These are phyloP conservation scores for Pythium aquatile DNA, from an alignment of 352 stramenopile genomes.

Conservation along the genomic window DNA sequence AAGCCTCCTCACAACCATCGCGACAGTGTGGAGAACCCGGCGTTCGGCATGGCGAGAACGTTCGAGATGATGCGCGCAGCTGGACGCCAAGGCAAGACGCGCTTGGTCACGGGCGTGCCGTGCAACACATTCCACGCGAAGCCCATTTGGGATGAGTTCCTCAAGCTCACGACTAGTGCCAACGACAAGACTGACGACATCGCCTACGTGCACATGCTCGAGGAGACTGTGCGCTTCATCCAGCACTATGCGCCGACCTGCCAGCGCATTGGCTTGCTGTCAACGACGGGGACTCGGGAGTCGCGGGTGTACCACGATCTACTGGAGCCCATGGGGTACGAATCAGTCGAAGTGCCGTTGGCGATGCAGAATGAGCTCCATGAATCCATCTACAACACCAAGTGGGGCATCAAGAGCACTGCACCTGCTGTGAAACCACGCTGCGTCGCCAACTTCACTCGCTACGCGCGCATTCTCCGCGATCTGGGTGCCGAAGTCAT, in stretches of 20 bases:
- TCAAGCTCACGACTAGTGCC: constrained; percentile 34
- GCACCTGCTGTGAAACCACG: constrained; percentile 49
- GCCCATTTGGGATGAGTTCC: constrained; percentile 72
- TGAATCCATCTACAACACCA: constrained; percentile 70
- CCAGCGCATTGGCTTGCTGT: constrained; percentile 55
- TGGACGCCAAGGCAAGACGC: constrained; percentile 31
- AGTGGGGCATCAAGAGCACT: constrained; percentile 77
- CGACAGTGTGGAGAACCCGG: constrained; percentile 54
- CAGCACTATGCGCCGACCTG: constrained; percentile 40
- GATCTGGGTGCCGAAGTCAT: constrained; percentile 58
- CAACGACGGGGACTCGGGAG: constrained; percentile 61
- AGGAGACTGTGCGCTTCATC: constrained; percentile 69
- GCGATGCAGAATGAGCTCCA: constrained; percentile 58
- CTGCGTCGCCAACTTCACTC: constrained; percentile 60
- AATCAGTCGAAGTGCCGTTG: constrained; percentile 50
- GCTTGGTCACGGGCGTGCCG: constrained; percentile 57
- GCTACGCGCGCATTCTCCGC: constrained; percentile 45
- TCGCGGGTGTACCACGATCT: constrained; percentile 73
- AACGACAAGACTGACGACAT: constrained; percentile 11
- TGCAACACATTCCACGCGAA: constrained; percentile 80
- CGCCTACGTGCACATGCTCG: constrained; percentile 64
- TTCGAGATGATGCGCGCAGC: constrained; percentile 69
- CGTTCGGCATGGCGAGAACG: constrained; percentile 67
- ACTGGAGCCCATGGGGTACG: constrained; percentile 55
- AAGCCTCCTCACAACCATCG: not conserved